These are phyloP conservation scores for Amaranthus hypochondriacus DNA, from an alignment of 148 eudicot genomes.

Conservation along the genomic window DNA sequence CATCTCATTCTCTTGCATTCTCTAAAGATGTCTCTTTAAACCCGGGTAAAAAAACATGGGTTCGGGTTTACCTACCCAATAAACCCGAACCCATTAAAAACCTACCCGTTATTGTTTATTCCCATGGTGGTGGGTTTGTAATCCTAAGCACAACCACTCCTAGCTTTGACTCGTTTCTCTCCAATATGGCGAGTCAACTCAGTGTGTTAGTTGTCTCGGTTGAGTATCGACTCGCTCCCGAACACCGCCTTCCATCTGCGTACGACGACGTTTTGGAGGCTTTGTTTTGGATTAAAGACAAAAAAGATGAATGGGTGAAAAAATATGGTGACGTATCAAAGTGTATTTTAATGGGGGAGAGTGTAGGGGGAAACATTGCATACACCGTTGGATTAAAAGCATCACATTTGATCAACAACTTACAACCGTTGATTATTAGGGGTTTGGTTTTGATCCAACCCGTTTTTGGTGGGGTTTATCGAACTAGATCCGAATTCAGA, in stretches of 20 bases:
- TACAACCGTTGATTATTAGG: constrained; percentile 20
- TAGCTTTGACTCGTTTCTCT: constrained; percentile 17
- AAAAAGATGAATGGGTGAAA: constrained; percentile 29
- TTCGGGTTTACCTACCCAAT: constrained; percentile 29
- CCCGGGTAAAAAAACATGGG: constrained; percentile 17
- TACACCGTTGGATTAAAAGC: constrained; percentile 21
- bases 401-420: neutral
- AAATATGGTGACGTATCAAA: constrained; percentile 27
- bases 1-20: neutral
- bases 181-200: constrained; percentile 11
- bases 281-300: constrained; percentile 27
- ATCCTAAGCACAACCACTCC: constrained; percentile 12
- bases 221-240: constrained; percentile 44
- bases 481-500: constrained; percentile 36
- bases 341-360: constrained; percentile 30
- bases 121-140: constrained; percentile 33
- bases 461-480: constrained; percentile 31
- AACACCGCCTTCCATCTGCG: constrained; percentile 38
- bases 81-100: neutral
- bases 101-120: constrained; percentile 25
- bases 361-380: constrained; percentile 44
- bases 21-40: constrained; percentile 27
- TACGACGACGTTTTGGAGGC: constrained; percentile 36
- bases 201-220: constrained; percentile 32
- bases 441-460: constrained; percentile 36